Conservation (phyloP, 2,329 filamentous ascomycete species). For the Dactylonectria estremocensis region DNA sequence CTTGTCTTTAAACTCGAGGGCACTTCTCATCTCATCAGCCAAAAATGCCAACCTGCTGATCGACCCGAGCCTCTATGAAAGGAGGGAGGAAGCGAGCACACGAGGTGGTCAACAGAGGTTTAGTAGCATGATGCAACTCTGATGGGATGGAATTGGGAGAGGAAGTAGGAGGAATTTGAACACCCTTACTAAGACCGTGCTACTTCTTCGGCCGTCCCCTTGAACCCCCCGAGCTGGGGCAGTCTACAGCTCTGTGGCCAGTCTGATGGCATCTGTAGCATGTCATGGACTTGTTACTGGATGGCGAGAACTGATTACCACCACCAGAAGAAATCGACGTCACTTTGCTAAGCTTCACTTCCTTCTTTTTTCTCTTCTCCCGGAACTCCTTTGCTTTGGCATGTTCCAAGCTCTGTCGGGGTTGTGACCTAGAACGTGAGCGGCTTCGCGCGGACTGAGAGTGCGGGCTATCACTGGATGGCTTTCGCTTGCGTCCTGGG, state of each 20-base stretch:
- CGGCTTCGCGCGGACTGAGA: constrained; percentile 42
- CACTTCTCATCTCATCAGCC: not conserved
- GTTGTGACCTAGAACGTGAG: constrained; percentile 53
- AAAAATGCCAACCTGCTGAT: not conserved
- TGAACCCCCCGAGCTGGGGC: constrained; percentile 57
- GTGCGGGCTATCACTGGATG: constrained; percentile 43
- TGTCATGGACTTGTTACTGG: constrained; percentile 50
- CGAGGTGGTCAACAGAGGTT: not conserved
- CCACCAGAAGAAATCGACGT: constrained; percentile 71
- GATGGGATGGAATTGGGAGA: not conserved
- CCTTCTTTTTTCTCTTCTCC: constrained; percentile 74
- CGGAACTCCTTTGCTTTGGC: constrained; percentile 64
- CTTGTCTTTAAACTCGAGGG: constrained; percentile 14
- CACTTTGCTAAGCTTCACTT: constrained; percentile 75
- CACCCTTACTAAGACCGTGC: constrained; percentile 13
- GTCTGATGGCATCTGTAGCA: constrained; percentile 75
- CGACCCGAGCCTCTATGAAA: not conserved
- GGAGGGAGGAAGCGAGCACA: not conserved
- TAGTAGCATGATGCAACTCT: not conserved
- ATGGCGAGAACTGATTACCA: constrained; percentile 41
- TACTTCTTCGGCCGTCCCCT: constrained; percentile 36
- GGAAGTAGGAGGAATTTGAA: not conserved
- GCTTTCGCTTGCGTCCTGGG: constrained; percentile 48
- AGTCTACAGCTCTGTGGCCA: constrained; percentile 73
- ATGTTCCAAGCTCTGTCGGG: constrained; percentile 47